Conservation (phyloP, 2,329 filamentous ascomycete genomes). For the Ascosphaera pollenicola region DNA sequence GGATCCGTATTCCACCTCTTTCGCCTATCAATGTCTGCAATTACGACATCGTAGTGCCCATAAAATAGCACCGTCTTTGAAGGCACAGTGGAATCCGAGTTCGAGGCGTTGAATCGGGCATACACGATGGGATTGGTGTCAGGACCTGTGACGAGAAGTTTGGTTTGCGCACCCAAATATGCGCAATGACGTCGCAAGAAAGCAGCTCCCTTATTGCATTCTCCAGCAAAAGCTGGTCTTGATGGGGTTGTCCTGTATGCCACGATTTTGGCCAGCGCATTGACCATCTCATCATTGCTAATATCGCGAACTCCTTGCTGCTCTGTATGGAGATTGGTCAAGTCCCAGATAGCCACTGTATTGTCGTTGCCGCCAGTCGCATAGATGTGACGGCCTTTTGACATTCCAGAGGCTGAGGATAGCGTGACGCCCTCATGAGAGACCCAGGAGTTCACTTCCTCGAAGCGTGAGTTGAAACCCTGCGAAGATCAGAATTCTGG, state of each 20-base stretch:
- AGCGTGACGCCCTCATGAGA: slow-evolving; percentile 77
- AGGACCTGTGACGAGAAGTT: slow-evolving; percentile 67
- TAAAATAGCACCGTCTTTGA: slow-evolving; percentile 80
- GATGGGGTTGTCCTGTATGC: slow-evolving; percentile 84
- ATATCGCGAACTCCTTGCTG: slow-evolving; percentile 26
- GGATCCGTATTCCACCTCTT: slow-evolving; percentile 74
- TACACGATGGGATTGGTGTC: slow-evolving; percentile 76
- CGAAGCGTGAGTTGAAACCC: slow-evolving; percentile 64
- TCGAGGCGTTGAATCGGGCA: slow-evolving; percentile 74
- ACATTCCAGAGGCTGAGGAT: slow-evolving; percentile 52
- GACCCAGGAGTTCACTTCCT: slow-evolving; percentile 54
- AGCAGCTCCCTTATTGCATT: slow-evolving; percentile 80
- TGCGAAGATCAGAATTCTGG: slow-evolving; percentile 11
- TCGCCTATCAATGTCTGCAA: slow-evolving; percentile 58
- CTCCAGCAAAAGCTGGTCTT: slow-evolving; percentile 62
- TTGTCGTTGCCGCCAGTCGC: slow-evolving; percentile 90
- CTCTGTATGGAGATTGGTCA: slow-evolving; percentile 33
- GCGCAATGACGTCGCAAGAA: slow-evolving; percentile 82
- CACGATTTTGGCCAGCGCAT: slow-evolving; percentile 64
- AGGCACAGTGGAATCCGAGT: too few relatives aligned
- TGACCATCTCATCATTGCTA: slow-evolving; percentile 40
- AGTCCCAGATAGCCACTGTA: slow-evolving; percentile 70
- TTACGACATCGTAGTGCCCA: slow-evolving; percentile 74
- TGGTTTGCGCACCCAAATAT: slow-evolving; percentile 69
- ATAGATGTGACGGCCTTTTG: slow-evolving; percentile 56